Percentiles rank a stretch among this genome's conserved stretches.
Evolutionary conservation across 2,329 filamentous ascomycete species (phyloP).

Genomic region (Mariannaea sp.): DNA sequence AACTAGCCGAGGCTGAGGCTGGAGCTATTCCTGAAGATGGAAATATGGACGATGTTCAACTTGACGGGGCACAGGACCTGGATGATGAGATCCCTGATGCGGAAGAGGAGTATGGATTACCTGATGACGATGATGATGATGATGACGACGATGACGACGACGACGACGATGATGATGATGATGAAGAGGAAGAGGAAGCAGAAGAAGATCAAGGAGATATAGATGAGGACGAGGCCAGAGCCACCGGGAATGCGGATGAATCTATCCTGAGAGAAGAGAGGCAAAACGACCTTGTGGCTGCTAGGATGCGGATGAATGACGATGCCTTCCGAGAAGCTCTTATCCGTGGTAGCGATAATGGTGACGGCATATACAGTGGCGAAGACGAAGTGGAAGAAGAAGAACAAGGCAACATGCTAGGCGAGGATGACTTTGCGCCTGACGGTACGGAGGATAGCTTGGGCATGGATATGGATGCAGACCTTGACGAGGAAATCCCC

Average conservation of each 20-base stretch:
- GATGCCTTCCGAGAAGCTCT: conserved; percentile 66
- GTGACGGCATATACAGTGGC: conserved; percentile 56
- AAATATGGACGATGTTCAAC: conserved; percentile 60
- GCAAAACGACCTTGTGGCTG: conserved; percentile 54
- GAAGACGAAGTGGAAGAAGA: conserved; percentile 61
- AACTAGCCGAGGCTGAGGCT: conserved; percentile 71
- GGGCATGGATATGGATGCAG: conserved; percentile 62
- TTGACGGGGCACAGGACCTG: conserved; percentile 63
- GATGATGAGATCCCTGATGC: conserved; percentile 77
- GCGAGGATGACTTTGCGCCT: conserved; percentile 63
- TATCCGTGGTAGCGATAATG: conserved; percentile 54
- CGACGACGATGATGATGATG: conserved; percentile 48
- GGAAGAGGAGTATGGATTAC: conserved; percentile 59
- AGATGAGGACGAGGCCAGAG: conserved; percentile 49
- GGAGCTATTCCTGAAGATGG: conserved; percentile 47
- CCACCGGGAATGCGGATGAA: conserved; percentile 48
- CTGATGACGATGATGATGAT: conserved; percentile 49
- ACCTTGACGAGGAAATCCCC: conserved; percentile 73
- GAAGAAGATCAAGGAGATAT: conserved; percentile 46
- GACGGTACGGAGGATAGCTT: conserved; percentile 38
- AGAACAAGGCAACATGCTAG: conserved; percentile 62
- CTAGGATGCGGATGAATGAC: conserved; percentile 60
- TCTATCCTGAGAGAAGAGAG: conserved; percentile 49
- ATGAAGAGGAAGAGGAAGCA: conserved; percentile 47
- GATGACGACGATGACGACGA: conserved; percentile 47